Percentiles rank a stretch among this genome's conserved stretches.
Conservation (phyloP, 495 filamentous ascomycete species). For the Xylaria bambusicola region DNA sequence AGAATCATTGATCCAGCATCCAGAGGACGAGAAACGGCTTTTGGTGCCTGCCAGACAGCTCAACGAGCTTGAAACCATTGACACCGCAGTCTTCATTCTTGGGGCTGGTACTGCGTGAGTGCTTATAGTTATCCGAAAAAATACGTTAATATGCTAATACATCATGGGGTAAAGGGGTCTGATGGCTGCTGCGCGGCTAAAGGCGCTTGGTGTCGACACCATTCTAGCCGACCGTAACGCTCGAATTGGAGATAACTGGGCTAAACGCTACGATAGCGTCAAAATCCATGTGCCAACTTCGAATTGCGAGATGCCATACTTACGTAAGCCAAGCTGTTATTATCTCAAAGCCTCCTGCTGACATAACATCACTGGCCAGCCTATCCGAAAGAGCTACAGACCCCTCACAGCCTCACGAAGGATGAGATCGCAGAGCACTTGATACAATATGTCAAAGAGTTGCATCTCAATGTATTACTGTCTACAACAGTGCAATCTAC, state of each 20-base stretch:
- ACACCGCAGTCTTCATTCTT: slow-evolving; percentile 39
- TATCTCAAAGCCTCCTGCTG: not conserved
- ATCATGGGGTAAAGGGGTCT: slow-evolving; percentile 21
- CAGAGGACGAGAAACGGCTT: slow-evolving; percentile 33
- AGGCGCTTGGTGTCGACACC: slow-evolving; percentile 36
- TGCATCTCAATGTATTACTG: slow-evolving; percentile 34
- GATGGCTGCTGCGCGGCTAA: slow-evolving; percentile 34
- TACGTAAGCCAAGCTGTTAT: slow-evolving; percentile 24
- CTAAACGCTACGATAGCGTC: slow-evolving; percentile 35
- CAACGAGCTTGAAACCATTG: slow-evolving; percentile 19
- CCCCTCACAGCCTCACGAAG: slow-evolving; percentile 21
- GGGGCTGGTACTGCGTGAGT: slow-evolving; percentile 38
- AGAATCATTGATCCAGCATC: slow-evolving; percentile 26
- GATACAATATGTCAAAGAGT: slow-evolving; percentile 23
- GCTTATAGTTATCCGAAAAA: not conserved
- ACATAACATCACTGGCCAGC: not conserved
- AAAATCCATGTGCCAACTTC: slow-evolving; percentile 35
- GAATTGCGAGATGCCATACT: slow-evolving; percentile 30
- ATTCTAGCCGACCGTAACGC: slow-evolving; percentile 36
- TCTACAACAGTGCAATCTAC: slow-evolving; percentile 32
- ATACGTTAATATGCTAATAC: not conserved
- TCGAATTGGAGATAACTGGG: slow-evolving; percentile 39
- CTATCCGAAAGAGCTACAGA: slow-evolving; percentile 11
- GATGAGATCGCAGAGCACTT: slow-evolving; percentile 34
- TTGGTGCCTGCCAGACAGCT: slow-evolving; percentile 21